phyloP scores from a whole-genome alignment of 495 filamentous ascomycete species.

The Penicillium cosmopolitanum region DNA sequence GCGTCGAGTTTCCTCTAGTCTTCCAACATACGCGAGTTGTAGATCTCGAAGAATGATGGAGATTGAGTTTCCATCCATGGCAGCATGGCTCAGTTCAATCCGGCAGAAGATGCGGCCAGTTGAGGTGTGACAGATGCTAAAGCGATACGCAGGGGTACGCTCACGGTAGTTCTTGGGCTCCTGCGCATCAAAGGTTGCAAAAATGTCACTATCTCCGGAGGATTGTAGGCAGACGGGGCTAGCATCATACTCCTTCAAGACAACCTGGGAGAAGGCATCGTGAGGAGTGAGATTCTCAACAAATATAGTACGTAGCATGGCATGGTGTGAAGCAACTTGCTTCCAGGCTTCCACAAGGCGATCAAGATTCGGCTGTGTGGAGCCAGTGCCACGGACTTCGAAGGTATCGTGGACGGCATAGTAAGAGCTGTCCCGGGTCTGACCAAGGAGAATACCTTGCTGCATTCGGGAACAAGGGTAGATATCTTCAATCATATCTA shows the following conservation, averaged over 20 bases:
- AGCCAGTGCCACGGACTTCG: conserved; percentile 48
- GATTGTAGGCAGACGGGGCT: conserved; percentile 41
- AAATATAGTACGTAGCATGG: conserved; percentile 57
- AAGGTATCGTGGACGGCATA: conserved; percentile 67
- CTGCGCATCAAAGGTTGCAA: conserved; percentile 39
- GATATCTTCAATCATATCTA: conserved; percentile 58
- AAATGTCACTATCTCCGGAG: conserved; percentile 32
- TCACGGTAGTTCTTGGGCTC: conserved; percentile 40
- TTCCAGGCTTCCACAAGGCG: conserved; percentile 51
- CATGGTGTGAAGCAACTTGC: conserved; percentile 51
- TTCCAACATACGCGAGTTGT: conserved; percentile 49
- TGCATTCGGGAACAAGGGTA: conserved; percentile 73
- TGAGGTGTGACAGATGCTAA: conserved; percentile 50
- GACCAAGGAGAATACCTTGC: conserved; percentile 66
- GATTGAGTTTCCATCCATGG: conserved; percentile 55
- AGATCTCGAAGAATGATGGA: conserved; percentile 52
- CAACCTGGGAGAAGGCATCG: conserved; percentile 54
- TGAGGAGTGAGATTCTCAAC: conserved; percentile 48
- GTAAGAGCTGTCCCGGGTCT: conserved; percentile 55
- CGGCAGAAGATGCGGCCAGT: conserved; percentile 49
- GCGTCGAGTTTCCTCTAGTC: conserved; percentile 34
- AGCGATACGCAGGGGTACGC: conserved; percentile 49
- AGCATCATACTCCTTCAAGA: conserved; percentile 45
- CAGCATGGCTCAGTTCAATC: conserved; percentile 60
- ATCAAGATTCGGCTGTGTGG: conserved; percentile 35